phyloP scores from a whole-genome alignment of 1,284 basidiomycete genomes.

The Sporisorium scitamineum region DNA sequence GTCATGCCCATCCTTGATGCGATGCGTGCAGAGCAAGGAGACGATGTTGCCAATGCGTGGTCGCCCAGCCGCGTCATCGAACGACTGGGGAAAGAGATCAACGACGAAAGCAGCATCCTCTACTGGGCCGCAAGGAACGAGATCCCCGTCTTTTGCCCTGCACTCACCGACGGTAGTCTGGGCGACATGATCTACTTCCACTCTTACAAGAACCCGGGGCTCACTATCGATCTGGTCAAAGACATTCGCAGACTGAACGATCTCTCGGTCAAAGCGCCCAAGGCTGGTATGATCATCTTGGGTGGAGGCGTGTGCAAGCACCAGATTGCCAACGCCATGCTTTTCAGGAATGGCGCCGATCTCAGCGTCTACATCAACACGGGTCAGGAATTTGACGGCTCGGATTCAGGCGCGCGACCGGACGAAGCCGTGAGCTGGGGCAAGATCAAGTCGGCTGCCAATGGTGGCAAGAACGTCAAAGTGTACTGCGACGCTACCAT shows the following conservation, averaged over 20 bases:
- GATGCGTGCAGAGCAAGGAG: constrained; percentile 92
- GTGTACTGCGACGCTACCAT: constrained; percentile 82
- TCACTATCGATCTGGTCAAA: constrained; percentile 91
- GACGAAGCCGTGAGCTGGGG: constrained; percentile 99
- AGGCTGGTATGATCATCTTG: constrained; percentile 97
- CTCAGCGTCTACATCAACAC: constrained; percentile 99
- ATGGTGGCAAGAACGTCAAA: constrained; percentile 88
- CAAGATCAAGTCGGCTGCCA: constrained; percentile 81
- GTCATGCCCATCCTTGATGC: constrained; percentile 90
- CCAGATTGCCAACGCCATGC: constrained; percentile 99
- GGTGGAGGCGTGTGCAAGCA: constrained; percentile 99
- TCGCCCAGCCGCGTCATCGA: constrained; percentile 93
- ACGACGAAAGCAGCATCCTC: constrained; percentile 92
- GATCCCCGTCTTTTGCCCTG: constrained; percentile 98
- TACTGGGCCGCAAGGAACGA: constrained; percentile 98
- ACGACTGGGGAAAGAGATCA: constrained; percentile 92
- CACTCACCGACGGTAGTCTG: constrained; percentile 95
- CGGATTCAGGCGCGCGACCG: constrained; percentile 94
- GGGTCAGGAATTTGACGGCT: constrained; percentile 98
- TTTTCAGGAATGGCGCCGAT: constrained; percentile 97
- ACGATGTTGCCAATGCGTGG: constrained; percentile 76
- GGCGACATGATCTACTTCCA: constrained; percentile 99
- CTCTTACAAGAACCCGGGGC: constrained; percentile 79
- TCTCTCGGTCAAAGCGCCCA: constrained; percentile 84
- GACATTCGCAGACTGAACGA: constrained; percentile 95